These are phyloP conservation scores for Neodidymelliopsis sp. DNA, from an alignment of 2,329 filamentous ascomycete genomes.

Conservation along the genomic window DNA sequence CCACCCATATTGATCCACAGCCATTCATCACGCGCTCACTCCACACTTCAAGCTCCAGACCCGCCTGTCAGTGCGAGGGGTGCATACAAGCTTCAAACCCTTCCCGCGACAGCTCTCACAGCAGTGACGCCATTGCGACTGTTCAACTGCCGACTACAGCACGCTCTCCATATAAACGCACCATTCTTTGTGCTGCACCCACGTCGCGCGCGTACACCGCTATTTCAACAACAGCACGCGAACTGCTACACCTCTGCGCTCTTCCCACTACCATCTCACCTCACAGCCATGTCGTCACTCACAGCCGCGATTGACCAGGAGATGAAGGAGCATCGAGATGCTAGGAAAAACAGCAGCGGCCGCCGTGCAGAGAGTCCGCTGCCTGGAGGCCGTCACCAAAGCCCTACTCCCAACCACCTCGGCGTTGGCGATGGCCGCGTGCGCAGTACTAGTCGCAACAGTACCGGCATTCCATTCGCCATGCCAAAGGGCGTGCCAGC, in stretches of 20 bases:
- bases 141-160: constrained; percentile 19
- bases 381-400: constrained; percentile 58
- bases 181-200: constrained; percentile 17
- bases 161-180: constrained; percentile 31
- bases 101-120: constrained; percentile 14
- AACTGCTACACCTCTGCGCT: not conserved
- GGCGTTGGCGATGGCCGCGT: constrained; percentile 49
- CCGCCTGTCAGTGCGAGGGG: constrained; percentile 9
- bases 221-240: constrained; percentile 4
- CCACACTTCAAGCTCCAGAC: constrained; percentile 20
- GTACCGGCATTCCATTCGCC: constrained; percentile 38
- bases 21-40: constrained; percentile 30
- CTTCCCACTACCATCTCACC: constrained; percentile 3
- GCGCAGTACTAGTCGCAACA: constrained; percentile 45
- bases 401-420: constrained; percentile 66
- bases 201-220: constrained; percentile 13
- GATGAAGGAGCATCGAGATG: constrained; percentile 70
- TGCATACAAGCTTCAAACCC: constrained; percentile 16
- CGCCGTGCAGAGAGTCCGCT: constrained; percentile 38
- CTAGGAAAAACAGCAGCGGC: constrained; percentile 36
- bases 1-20: constrained; percentile 28
- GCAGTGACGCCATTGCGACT: constrained; percentile 31
- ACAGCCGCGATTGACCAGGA: constrained; percentile 81
- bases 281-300: constrained; percentile 67
- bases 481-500: constrained; percentile 33